Percentiles rank a stretch among this genome's conserved stretches.
Evolutionary conservation across 2,329 filamentous ascomycete species (phyloP).

Genomic region (Leptographium procerum): DNA sequence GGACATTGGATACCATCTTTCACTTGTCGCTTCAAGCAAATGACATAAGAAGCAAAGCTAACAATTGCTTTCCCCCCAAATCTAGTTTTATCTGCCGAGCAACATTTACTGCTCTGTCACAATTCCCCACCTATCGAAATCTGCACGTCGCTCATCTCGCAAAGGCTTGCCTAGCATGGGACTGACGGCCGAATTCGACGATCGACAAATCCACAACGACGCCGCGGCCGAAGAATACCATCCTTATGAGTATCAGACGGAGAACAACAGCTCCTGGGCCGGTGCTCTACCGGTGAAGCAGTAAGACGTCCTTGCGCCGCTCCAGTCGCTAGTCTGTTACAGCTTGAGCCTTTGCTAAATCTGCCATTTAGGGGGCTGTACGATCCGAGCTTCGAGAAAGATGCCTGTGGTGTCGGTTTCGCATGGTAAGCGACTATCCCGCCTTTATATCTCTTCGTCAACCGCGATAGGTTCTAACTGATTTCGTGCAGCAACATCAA

Average conservation of each 20-base stretch:
- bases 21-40: too few species aligned
- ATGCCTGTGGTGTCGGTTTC: slow-evolving; percentile 99
- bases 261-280: slow-evolving; percentile 82
- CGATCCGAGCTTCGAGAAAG: slow-evolving; percentile 90
- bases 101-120: neutral
- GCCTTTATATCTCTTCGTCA: slow-evolving; percentile 2
- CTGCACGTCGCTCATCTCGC: neutral
- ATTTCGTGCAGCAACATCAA: slow-evolving; percentile 69
- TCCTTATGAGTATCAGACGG: slow-evolving; percentile 76
- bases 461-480: neutral
- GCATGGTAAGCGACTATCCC: slow-evolving; percentile 59
- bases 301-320: too few species aligned
- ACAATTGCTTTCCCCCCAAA: neutral
- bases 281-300: slow-evolving; percentile 94
- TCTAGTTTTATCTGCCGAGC: neutral
- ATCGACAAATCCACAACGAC: slow-evolving; percentile 52
- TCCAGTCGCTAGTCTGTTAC: too few species aligned
- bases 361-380: too few species aligned
- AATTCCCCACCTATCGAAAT: neutral
- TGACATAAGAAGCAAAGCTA: too few species aligned
- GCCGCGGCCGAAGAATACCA: slow-evolving; percentile 49
- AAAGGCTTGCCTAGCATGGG: slow-evolving; percentile 56
- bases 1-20: too few species aligned
- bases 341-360: too few species aligned
- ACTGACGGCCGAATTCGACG: slow-evolving; percentile 55